phyloP scores from a whole-genome alignment of 495 filamentous ascomycete species.

The Cryomyces minteri region DNA sequence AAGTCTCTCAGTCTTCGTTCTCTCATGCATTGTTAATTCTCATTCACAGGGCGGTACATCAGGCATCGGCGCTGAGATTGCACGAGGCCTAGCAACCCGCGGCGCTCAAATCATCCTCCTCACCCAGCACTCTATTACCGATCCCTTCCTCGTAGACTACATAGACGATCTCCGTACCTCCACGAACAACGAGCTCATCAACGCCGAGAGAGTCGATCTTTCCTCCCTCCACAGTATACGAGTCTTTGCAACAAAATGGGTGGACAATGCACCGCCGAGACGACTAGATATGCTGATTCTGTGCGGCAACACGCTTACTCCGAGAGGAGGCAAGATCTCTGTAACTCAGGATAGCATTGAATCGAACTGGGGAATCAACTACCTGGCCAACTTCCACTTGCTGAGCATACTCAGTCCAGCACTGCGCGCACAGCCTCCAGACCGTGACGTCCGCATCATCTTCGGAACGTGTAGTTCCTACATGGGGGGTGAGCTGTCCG shows the following conservation, averaged over 20 bases:
- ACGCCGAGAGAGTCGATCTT: constrained; percentile 87
- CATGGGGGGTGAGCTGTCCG: constrained; percentile 41
- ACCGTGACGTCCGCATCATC: constrained; percentile 80
- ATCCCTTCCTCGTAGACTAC: constrained; percentile 80
- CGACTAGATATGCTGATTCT: constrained; percentile 88
- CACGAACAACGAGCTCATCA: constrained; percentile 79
- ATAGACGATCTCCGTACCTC: constrained; percentile 68
- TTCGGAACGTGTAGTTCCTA: constrained; percentile 77
- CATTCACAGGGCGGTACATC: constrained; percentile 58
- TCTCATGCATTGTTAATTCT: constrained; percentile 2
- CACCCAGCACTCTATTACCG: constrained; percentile 57
- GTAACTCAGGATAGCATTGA: constrained; percentile 64
- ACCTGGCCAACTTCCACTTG: constrained; percentile 87
- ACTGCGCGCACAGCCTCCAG: constrained; percentile 72
- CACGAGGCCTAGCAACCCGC: constrained; percentile 52
- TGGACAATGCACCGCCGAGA: constrained; percentile 82
- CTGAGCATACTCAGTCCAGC: constrained; percentile 79
- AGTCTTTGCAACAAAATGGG: constrained; percentile 94
- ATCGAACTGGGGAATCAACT: constrained; percentile 84
- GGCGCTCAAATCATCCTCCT: constrained; percentile 88
- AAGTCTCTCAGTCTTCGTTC: constrained; percentile 7
- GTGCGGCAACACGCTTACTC: constrained; percentile 58
- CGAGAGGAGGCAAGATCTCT: constrained; percentile 31
- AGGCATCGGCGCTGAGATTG: constrained; percentile 68
- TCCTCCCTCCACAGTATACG: constrained; percentile 72